Conservation (phyloP, 495 filamentous ascomycete genomes). For the Alectoria sarmentosa region DNA sequence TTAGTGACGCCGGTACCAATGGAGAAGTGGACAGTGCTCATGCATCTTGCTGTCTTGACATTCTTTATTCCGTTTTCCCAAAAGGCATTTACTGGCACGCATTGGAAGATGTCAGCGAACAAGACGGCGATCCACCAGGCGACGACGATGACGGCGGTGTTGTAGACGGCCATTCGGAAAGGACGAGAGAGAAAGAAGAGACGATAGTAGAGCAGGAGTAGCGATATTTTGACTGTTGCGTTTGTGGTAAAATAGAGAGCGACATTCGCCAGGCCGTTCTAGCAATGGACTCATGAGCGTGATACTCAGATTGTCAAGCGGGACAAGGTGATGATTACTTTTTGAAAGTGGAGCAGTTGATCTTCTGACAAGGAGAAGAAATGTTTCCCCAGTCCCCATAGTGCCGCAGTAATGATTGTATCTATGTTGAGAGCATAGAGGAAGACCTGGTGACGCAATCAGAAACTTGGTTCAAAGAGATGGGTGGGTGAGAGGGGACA, state of each 20-base stretch:
- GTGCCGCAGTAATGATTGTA: conserved; percentile 4
- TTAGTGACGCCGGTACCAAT: conserved; percentile 23
- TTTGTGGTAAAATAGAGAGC: conserved; percentile 16
- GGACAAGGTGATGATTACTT: neutral
- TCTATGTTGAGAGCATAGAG: conserved; percentile 3
- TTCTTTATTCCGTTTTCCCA: conserved; percentile 5
- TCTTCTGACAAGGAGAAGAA: neutral
- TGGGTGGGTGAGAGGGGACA: neutral
- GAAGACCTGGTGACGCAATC: neutral
- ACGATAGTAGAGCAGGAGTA: conserved; percentile 18
- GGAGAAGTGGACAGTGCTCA: conserved; percentile 16
- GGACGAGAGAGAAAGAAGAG: conserved; percentile 9
- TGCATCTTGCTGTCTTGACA: conserved; percentile 15
- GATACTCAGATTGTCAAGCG: neutral
- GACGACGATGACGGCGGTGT: conserved; percentile 2
- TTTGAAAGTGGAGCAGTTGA: conserved; percentile 16
- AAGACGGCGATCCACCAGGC: conserved; percentile 17
- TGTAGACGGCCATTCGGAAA: conserved; percentile 15
- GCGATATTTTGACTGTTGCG: conserved; percentile 10
- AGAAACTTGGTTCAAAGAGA: neutral
- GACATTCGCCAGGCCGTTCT: conserved; percentile 8
- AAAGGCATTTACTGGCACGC: conserved; percentile 20
- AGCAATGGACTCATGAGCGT: neutral
- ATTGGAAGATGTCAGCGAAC: conserved; percentile 21
- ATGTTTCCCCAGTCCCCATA: conserved; percentile 15